A percentile compares a stretch with the other conserved stretches of the same genome.
Evolutionary conservation across 331 rosid genomes (phyloP).

Genomic region (Ulmus americana): DNA sequence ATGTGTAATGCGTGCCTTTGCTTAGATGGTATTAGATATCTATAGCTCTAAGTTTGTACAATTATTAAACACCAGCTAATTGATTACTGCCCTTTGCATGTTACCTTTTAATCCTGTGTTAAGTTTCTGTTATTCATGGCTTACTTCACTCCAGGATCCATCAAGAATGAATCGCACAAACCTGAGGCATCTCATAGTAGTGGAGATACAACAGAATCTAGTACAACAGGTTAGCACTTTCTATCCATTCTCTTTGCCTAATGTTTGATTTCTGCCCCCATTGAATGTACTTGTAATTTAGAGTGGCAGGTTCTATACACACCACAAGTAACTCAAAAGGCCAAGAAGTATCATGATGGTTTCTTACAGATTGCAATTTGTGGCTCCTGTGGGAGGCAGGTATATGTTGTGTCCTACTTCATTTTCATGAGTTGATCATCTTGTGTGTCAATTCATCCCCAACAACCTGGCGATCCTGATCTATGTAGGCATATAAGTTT

Average conservation of each 20-base stretch:
- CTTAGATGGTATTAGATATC: not conserved
- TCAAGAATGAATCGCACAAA: slow-evolving; percentile 1
- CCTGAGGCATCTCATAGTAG: slow-evolving; percentile 6
- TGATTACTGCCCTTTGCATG: not conserved
- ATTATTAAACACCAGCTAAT: not conserved
- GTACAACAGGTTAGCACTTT: slow-evolving; percentile 10
- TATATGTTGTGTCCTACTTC: slow-evolving; percentile 24
- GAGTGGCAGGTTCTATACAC: slow-evolving; percentile 76
- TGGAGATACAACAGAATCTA: slow-evolving; percentile 1
- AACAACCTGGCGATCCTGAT: not conserved
- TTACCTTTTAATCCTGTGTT: not conserved
- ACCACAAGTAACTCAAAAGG: slow-evolving; percentile 64
- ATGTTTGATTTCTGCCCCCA: not conserved
- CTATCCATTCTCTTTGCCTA: not conserved
- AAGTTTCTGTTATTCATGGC: not conserved
- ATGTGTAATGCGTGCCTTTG: not conserved
- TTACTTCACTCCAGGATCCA: slow-evolving; percentile 10
- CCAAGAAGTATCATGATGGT: slow-evolving; percentile 82
- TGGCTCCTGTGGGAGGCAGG: slow-evolving; percentile 56
- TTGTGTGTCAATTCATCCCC: slow-evolving; percentile 9
- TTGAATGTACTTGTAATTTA: slow-evolving; percentile 20
- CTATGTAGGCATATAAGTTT: slow-evolving; percentile 15
- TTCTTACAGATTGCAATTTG: slow-evolving; percentile 36
- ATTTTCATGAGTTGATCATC: slow-evolving; percentile 6
- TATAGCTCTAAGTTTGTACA: not conserved